Percentiles rank a stretch among this genome's conserved stretches.
These are phyloP conservation scores for Cerrena zonata DNA, from an alignment of 1,284 basidiomycete species.

Conservation along the genomic window DNA sequence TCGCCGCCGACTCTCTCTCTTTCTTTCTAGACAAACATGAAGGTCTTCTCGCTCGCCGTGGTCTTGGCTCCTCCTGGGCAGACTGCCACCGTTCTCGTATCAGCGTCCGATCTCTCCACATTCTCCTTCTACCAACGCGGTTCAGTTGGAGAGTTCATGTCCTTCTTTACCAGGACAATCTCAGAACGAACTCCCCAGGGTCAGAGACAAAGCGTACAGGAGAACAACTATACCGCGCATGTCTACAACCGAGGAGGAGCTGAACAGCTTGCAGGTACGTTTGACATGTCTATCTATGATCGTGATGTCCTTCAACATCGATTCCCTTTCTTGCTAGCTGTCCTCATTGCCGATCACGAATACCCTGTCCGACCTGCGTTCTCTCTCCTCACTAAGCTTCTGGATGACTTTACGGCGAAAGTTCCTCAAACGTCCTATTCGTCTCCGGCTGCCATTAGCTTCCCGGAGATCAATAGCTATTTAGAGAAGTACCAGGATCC, in stretches of 20 bases:
- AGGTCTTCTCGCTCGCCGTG: constrained; percentile 65
- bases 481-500: constrained; percentile 96
- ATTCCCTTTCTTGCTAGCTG: no score
- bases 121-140: constrained; percentile 94
- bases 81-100: constrained; percentile 61
- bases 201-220: constrained; percentile 89
- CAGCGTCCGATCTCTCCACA: constrained; percentile 79
- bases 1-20: neutral
- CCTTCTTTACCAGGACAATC: constrained; percentile 89
- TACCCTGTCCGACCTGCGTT: constrained; percentile 97
- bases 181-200: constrained; percentile 83
- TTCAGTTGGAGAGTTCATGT: constrained; percentile 82
- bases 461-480: constrained; percentile 73
- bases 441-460: constrained; percentile 60
- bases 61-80: constrained; percentile 52
- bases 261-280: constrained; percentile 73
- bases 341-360: constrained; percentile 91
- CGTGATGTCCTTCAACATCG: no score
- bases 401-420: constrained; percentile 88
- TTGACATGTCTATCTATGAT: constrained; percentile 7
- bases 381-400: constrained; percentile 87
- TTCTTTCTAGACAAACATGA: constrained; percentile 44
- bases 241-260: constrained; percentile 82
- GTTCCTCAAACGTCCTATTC: constrained; percentile 65
- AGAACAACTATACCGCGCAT: constrained; percentile 92